Conservation (phyloP, 805 yeast genomes). For the Saccharomycopsis schoenii region DNA sequence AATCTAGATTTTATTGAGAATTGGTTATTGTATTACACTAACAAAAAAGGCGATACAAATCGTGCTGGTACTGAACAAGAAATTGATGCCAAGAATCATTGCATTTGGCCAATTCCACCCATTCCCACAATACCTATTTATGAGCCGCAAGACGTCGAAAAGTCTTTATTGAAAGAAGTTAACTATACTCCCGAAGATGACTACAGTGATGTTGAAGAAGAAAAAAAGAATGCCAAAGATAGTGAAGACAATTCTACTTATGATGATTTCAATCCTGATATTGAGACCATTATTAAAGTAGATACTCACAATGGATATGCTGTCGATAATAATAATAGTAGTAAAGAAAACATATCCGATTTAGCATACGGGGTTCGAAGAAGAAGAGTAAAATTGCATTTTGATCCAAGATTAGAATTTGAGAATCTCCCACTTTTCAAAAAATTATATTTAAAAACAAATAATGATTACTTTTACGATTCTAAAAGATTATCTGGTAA, state of each 20-base stretch:
- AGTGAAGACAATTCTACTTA: constrained; percentile 15
- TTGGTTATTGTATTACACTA: constrained; percentile 40
- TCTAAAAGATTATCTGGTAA: constrained; percentile 53
- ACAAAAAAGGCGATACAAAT: neutral
- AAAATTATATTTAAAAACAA: constrained; percentile 19
- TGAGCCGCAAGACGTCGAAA: constrained; percentile 68
- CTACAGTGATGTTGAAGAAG: constrained; percentile 39
- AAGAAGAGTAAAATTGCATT: constrained; percentile 1
- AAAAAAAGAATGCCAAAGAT: constrained; percentile 24
- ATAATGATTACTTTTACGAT: constrained; percentile 38
- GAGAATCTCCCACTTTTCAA: constrained; percentile 9
- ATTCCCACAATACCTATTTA: constrained; percentile 53
- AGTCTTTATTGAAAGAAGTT: constrained; percentile 65
- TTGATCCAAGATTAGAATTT: constrained; percentile 17
- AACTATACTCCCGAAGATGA: constrained; percentile 38
- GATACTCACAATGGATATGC: neutral
- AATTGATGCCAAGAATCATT: constrained; percentile 11
- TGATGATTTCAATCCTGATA: neutral
- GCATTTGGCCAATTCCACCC: constrained; percentile 71
- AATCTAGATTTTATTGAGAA: constrained; percentile 50
- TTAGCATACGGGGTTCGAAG: constrained; percentile 9
- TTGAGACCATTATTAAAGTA: neutral
- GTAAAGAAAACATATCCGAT: neutral
- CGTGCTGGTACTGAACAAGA: constrained; percentile 8
- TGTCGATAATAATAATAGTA: neutral